A percentile compares a stretch with the other conserved stretches of the same genome.
Conservation (phyloP, 2,329 filamentous ascomycete genomes). For the Colletotrichum agaves region DNA sequence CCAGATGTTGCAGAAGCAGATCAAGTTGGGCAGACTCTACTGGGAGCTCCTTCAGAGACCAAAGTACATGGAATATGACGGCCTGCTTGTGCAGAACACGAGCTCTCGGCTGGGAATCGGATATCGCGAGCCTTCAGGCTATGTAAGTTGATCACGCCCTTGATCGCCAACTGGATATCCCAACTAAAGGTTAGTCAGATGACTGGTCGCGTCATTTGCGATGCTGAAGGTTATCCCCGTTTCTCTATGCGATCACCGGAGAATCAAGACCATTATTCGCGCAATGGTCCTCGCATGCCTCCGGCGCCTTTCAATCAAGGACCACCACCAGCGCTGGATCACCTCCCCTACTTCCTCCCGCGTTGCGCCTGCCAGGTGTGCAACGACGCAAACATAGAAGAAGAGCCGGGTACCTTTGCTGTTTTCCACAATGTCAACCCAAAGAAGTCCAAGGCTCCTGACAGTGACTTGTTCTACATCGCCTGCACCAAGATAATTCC, state of each 20-base stretch:
- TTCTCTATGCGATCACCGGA: constrained; percentile 46
- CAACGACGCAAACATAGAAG: constrained; percentile 37
- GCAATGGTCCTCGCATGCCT: background rate
- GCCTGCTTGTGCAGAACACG: constrained; percentile 48
- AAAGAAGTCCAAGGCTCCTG: constrained; percentile 47
- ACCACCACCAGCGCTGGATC: constrained; percentile 42
- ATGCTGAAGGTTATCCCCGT: constrained; percentile 54
- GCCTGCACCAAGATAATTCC: constrained; percentile 56
- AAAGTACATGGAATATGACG: constrained; percentile 59
- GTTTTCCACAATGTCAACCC: constrained; percentile 56
- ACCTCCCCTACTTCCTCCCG: constrained; percentile 53
- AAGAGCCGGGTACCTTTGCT: constrained; percentile 47
- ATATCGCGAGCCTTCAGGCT: constrained; percentile 47
- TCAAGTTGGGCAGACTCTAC: constrained; percentile 55
- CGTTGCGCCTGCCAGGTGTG: constrained; percentile 56
- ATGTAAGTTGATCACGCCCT: constrained; percentile 27
- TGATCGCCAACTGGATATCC: fast-evolving
- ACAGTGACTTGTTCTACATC: constrained; percentile 56
- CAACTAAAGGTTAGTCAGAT: constrained; percentile 41
- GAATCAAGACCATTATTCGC: constrained; percentile 22
- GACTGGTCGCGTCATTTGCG: constrained; percentile 55
- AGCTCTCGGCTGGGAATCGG: constrained; percentile 29
- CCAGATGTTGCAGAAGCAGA: constrained; percentile 50
- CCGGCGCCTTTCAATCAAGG: background rate
- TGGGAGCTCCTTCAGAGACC: constrained; percentile 60